phyloP scores from a whole-genome alignment of 1,284 basidiomycete species.

The Puccinia horiana region DNA sequence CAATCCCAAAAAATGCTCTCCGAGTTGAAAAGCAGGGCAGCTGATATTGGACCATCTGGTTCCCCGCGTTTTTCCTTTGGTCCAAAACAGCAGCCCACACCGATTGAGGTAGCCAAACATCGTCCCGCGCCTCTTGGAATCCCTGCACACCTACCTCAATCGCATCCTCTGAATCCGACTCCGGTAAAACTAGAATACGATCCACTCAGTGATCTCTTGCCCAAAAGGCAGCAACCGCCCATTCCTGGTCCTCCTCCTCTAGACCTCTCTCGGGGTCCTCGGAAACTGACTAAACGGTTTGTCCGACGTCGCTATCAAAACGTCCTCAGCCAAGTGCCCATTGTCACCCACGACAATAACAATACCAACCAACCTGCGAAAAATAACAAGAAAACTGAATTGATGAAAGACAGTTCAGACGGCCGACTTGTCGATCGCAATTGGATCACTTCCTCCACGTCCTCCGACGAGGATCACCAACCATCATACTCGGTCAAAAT shows the following conservation, averaged over 20 bases:
- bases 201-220: constrained; percentile 29
- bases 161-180: constrained; percentile 31
- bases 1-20: constrained; percentile 23
- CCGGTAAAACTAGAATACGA: neutral
- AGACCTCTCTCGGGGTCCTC: constrained; percentile 9
- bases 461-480: neutral
- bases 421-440: constrained; percentile 18
- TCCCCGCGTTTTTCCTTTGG: constrained; percentile 4
- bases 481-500: constrained; percentile 17
- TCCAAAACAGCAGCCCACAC: neutral
- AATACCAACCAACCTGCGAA: neutral
- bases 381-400: constrained; percentile 1
- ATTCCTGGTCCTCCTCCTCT: neutral
- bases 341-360: neutral
- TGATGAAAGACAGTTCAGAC: constrained; percentile 25
- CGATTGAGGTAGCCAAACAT: neutral
- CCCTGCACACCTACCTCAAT: neutral
- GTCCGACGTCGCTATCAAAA: constrained; percentile 25
- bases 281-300: constrained; percentile 22
- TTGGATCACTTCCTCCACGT: constrained; percentile 18
- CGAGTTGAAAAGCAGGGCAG: neutral
- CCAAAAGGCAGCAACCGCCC: constrained; percentile 10
- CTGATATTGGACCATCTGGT: neutral
- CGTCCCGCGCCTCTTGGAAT: neutral
- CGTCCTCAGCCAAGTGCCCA: constrained; percentile 13